Evolutionary conservation across 2,329 filamentous ascomycete species (phyloP).

Genomic region (Coniochaeta hoffmannii): DNA sequence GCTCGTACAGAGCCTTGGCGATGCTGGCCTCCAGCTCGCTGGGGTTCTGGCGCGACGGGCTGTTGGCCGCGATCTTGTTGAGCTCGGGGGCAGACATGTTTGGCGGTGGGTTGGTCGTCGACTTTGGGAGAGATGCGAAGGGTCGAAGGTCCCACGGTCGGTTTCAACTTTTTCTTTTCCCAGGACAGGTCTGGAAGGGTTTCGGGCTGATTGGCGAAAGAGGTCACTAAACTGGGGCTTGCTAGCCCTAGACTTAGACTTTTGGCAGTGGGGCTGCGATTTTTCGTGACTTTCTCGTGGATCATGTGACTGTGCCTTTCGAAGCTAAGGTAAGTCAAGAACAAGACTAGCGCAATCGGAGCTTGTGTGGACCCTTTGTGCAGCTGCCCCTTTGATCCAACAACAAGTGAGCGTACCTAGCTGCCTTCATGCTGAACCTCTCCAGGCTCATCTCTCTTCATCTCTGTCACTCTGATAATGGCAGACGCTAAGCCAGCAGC

Average conservation of each 20-base stretch:
- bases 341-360: neutral
- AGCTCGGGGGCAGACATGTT: constrained; percentile 63
- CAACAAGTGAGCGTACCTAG: neutral
- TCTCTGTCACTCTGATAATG: neutral
- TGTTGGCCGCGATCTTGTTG: constrained; percentile 98
- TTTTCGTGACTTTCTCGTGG: neutral
- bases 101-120: constrained; percentile 29
- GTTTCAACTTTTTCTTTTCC: neutral
- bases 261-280: neutral
- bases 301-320: constrained; percentile 1
- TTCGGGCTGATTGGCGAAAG: constrained; percentile 1
- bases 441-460: too few relatives aligned
- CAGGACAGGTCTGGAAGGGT: neutral
- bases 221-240: constrained; percentile 35
- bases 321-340: neutral
- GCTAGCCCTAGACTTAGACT: constrained; percentile 2
- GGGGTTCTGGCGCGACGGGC: constrained; percentile 90
- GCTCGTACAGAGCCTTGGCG: constrained; percentile 93
- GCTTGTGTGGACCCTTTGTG: neutral
- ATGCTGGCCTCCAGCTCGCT: constrained; percentile 97
- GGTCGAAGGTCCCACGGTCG: constrained; percentile 2
- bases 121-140: constrained; percentile 6
- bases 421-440: too few relatives aligned
- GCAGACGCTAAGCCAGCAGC: neutral
- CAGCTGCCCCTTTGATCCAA: too few relatives aligned